These are phyloP conservation scores for Rhizopogon salebrosus DNA, from an alignment of 768 basidiomycete species.

Conservation along the genomic window DNA sequence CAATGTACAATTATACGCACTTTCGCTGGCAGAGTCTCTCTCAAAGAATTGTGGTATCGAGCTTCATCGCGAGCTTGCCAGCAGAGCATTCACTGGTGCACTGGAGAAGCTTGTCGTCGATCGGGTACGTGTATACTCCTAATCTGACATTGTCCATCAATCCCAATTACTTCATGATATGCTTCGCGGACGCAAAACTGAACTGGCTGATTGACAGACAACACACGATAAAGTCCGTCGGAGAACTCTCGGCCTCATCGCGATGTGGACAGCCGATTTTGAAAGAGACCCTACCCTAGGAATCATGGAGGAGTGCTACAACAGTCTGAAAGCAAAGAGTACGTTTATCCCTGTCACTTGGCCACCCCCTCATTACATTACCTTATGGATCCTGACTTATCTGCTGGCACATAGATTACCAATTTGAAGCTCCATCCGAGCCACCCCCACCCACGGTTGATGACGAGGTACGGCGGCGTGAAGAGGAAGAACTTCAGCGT, in stretches of 20 bases:
- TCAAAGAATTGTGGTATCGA: slow-evolving; percentile 86
- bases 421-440: slow-evolving; percentile 59
- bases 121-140: slow-evolving; percentile 48
- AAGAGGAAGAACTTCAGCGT: slow-evolving; percentile 93
- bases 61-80: slow-evolving; percentile 82
- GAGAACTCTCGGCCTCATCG: slow-evolving; percentile 65
- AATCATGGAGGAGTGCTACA: slow-evolving; percentile 88
- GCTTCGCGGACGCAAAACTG: slow-evolving; percentile 1
- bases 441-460: slow-evolving; percentile 65
- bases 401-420: slow-evolving; percentile 47
- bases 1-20: slow-evolving; percentile 92
- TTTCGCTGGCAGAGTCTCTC: slow-evolving; percentile 82
- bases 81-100: slow-evolving; percentile 85
- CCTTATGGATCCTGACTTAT: slow-evolving; percentile 9
- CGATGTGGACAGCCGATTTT: slow-evolving; percentile 82
- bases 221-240: slow-evolving; percentile 89
- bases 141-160: not conserved
- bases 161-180: not conserved
- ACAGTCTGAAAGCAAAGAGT: slow-evolving; percentile 81
- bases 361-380: not conserved
- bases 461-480: slow-evolving; percentile 74
- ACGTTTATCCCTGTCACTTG: slow-evolving; percentile 8
- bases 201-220: slow-evolving; percentile 44
- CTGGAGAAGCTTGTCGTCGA: slow-evolving; percentile 85
- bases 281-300: slow-evolving; percentile 75